Conservation (phyloP, 1,284 basidiomycete species). For the Pyrrhoderma noxium region DNA sequence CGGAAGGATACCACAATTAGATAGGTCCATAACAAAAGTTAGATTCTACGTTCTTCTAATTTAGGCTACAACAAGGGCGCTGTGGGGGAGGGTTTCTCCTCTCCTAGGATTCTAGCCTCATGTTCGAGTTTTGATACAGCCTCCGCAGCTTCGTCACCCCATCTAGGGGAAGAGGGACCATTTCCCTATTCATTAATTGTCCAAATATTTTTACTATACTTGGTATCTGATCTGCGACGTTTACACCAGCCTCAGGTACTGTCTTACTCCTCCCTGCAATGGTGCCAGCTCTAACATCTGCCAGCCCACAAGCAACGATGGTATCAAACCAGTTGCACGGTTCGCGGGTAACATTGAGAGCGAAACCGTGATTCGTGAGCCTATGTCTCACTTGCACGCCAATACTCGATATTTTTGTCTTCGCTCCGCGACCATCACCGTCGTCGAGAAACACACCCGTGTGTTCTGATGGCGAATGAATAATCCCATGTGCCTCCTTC, state of each 20-base stretch:
- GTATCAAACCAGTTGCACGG: constrained; percentile 80
- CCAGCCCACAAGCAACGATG: constrained; percentile 89
- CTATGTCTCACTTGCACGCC: constrained; percentile 95
- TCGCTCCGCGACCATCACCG: constrained; percentile 21
- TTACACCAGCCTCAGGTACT: constrained; percentile 24
- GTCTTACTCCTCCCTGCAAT: constrained; percentile 39
- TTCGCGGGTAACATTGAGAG: constrained; percentile 82
- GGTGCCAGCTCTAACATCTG: constrained; percentile 74
- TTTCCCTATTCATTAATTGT: constrained; percentile 44
- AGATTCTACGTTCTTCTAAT: background rate
- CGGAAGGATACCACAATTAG: no score
- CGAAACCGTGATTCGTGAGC: constrained; percentile 92
- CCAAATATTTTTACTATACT: constrained; percentile 49
- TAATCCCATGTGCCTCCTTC: constrained; percentile 46
- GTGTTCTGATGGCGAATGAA: constrained; percentile 50
- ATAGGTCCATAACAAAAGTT: no score
- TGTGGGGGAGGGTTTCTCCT: constrained; percentile 3
- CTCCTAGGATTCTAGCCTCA: constrained; percentile 1
- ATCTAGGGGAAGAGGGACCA: constrained; percentile 41
- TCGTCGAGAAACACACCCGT: constrained; percentile 71
- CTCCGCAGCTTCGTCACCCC: constrained; percentile 45
- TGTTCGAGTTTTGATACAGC: constrained; percentile 32
- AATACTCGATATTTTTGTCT: constrained; percentile 85
- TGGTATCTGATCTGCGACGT: constrained; percentile 45
- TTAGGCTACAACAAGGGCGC: constrained; percentile 3